Base-by-base conservation (phyloP, 805 yeast species). In the Candida coleopterorum region DNA sequence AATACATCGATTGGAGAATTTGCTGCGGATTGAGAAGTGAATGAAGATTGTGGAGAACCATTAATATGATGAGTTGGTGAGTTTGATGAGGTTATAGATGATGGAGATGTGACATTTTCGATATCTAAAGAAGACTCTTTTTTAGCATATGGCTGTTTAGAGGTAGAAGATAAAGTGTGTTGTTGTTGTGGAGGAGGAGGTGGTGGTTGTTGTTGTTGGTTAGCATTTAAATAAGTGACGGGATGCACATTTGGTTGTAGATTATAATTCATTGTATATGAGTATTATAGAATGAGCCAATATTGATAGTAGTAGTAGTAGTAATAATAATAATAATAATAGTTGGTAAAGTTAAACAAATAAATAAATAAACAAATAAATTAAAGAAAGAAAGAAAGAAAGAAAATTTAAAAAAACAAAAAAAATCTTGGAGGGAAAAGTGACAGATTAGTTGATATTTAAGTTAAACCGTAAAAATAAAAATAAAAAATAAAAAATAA, bases 211-310 rank as follows among this genome's bases (percentile, higher is more conserved):
- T 15, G 26, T 17, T 25, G 34, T 10, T 36, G 32, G 18, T 35
- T 32, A 10, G 72, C 71, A 50, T 67, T 67, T 29, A 67, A 56
- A 41, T 67, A 67, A 20, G 70, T 54, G 21, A 67, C 60, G n/a
- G 73, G 73, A 44, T 67, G 73, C 11, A 33, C 36, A 46, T 65
- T 67, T 14, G 73, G 73, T 44, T 67, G 73, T 18, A 33, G 15
- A 45, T 65, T 67, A 47, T 63, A 67, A 42, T 64, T 64, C 64
- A 64, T 60, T 14, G 24, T 43, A 31, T 8, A 18, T 17, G 17
- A 7, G 4, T 25, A 18, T 9, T 9, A 28, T 16, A 9, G 12
- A n/a, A n/a, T n/a, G n/a, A n/a, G n/a, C n/a, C n/a, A n/a, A 9
- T 28, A 21, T 31, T 5, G 34, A 14, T 14, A 25, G 6, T 7